Evolutionary conservation across 768 basidiomycete species (phyloP).

Genomic region (Mycena kentingensis): DNA sequence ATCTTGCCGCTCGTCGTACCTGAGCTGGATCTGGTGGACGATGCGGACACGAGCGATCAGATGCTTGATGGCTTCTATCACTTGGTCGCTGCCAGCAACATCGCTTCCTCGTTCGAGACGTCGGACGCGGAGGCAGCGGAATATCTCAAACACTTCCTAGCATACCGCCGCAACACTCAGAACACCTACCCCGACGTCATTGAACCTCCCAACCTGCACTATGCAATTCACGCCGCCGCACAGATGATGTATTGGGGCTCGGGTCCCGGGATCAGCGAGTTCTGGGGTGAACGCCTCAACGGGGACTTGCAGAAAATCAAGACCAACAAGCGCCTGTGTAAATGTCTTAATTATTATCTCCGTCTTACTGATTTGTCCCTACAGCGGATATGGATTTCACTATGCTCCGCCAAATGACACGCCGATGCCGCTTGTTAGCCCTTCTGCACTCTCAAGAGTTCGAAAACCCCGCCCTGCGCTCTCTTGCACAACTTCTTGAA

Average conservation of each 20-base stretch:
- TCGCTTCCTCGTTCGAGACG: constrained; percentile 13
- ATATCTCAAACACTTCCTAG: constrained; percentile 4
- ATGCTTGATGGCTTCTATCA: constrained; percentile 12
- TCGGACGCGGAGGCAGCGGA: constrained; percentile 14
- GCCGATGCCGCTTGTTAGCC: background rate
- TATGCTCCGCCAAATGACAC: constrained; percentile 7
- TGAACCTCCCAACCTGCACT: constrained; percentile 18
- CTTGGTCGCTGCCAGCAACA: constrained; percentile 15
- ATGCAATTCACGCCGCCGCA: constrained; percentile 12
- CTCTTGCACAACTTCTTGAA: background rate
- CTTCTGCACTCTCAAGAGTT: background rate
- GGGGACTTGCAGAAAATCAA: constrained; percentile 6
- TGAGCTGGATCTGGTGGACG: background rate
- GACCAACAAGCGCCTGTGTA: constrained; percentile 10
- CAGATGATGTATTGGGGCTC: constrained; percentile 22
- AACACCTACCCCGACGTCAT: background rate
- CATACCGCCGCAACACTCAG: constrained; percentile 1
- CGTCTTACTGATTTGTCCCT: background rate
- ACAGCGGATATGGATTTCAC: constrained; percentile 13
- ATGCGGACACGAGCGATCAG: background rate
- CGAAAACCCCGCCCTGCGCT: background rate
- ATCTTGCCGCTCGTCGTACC: constrained; percentile 22
- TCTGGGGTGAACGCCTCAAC: constrained; percentile 21
- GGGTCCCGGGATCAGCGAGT: constrained; percentile 15
- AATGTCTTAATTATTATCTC: background rate